Percentiles rank a stretch among this genome's conserved stretches.
Conservation (phyloP, 176 grass and related monocot genomes). For the Avena atlantica region DNA sequence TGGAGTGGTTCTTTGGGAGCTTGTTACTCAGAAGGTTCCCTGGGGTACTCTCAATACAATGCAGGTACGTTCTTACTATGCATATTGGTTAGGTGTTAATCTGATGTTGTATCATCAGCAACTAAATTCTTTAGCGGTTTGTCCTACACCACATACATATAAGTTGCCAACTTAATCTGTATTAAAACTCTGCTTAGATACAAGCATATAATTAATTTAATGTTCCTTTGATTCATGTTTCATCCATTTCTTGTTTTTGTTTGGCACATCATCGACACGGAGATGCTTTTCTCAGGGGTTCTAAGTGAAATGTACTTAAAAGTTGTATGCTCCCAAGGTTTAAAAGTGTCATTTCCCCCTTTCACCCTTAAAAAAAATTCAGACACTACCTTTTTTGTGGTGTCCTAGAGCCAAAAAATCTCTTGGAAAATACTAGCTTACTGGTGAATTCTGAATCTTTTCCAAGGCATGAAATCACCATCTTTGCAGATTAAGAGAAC, state of each 20-base stretch:
- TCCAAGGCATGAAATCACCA: neutral
- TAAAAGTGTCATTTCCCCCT: too few species aligned
- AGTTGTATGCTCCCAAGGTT: too few species aligned
- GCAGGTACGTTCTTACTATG: constrained; percentile 53
- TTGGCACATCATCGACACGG: neutral
- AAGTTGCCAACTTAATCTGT: neutral
- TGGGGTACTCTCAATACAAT: constrained; percentile 92
- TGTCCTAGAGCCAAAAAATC: neutral
- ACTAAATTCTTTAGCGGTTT: neutral
- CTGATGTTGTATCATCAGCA: neutral
- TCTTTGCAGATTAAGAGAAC: neutral
- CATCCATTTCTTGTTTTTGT: neutral
- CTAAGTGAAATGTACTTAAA: neutral
- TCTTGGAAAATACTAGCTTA: neutral
- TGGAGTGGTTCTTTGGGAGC: constrained; percentile 91
- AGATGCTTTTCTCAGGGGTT: constrained; percentile 1
- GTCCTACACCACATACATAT: neutral
- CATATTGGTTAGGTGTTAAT: neutral
- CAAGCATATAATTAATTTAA: neutral
- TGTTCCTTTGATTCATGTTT: constrained; percentile 14
- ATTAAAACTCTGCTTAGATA: neutral
- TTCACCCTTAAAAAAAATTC: neutral
- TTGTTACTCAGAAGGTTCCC: constrained; percentile 90
- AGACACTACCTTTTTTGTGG: neutral
- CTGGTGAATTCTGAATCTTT: neutral